phyloP scores from a whole-genome alignment of 768 basidiomycete genomes.

The Rhodotorula graminis region DNA sequence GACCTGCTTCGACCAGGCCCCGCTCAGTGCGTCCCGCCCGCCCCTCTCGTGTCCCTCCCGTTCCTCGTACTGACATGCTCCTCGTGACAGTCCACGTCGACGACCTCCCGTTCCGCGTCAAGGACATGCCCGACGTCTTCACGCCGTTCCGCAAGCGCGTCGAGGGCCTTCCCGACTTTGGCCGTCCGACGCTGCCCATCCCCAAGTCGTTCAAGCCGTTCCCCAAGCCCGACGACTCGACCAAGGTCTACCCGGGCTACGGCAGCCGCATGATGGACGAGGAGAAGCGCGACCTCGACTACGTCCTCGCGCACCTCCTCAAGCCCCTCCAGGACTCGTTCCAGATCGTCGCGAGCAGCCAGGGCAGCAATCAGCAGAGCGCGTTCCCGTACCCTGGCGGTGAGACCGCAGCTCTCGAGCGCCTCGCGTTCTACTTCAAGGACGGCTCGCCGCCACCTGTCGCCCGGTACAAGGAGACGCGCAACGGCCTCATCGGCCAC shows the following conservation, averaged over 20 bases:
- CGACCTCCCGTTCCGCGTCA: constrained; percentile 46
- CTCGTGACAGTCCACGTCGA: constrained; percentile 39
- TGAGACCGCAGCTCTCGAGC: constrained; percentile 44
- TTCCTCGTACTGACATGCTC: constrained; percentile 28
- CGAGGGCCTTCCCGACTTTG: constrained; percentile 48
- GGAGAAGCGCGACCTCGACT: constrained; percentile 8
- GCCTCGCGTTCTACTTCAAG: constrained; percentile 47
- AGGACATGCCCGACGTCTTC: constrained; percentile 49
- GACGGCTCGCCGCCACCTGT: constrained; percentile 33
- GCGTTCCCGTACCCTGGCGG: constrained; percentile 49
- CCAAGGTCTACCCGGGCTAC: constrained; percentile 31
- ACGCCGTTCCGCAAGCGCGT: constrained; percentile 51
- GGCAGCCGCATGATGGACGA: constrained; percentile 15
- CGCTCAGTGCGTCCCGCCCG: constrained; percentile 36
- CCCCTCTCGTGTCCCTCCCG: constrained; percentile 23
- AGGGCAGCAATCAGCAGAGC: constrained; percentile 37
- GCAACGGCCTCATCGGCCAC: constrained; percentile 50
- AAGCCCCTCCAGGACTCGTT: constrained; percentile 43
- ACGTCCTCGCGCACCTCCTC: constrained; percentile 37
- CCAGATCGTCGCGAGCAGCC: constrained; percentile 29
- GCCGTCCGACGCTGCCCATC: constrained; percentile 44
- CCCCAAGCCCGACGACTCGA: not conserved
- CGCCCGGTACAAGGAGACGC: constrained; percentile 48
- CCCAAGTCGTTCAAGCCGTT: constrained; percentile 7
- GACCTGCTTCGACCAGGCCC: constrained; percentile 25